phyloP scores from a whole-genome alignment of 495 filamentous ascomycete genomes.

The Penicillium flavigenum region DNA sequence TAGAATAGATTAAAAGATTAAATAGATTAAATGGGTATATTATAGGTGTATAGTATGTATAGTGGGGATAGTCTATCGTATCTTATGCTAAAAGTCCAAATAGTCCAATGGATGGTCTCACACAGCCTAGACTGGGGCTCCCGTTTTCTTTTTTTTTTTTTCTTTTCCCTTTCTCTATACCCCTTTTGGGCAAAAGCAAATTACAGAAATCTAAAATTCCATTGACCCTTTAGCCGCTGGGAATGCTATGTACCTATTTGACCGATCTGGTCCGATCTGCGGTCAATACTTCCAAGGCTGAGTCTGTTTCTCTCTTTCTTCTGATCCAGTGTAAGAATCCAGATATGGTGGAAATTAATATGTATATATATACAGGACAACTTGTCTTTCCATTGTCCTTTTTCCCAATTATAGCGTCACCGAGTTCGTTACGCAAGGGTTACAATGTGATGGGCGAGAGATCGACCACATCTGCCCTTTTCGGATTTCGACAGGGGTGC shows the following conservation, averaged over 20 bases:
- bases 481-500: constrained; percentile 21
- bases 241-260: constrained; percentile 17
- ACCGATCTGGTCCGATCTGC: constrained; percentile 33
- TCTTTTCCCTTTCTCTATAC: constrained; percentile 16
- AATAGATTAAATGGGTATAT: not conserved
- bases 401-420: constrained; percentile 20
- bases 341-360: not conserved
- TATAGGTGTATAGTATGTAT: not conserved
- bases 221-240: constrained; percentile 22
- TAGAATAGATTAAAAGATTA: not conserved
- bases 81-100: not conserved
- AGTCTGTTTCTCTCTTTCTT: constrained; percentile 6
- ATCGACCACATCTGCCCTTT: constrained; percentile 22
- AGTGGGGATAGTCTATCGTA: not conserved
- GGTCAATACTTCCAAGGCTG: constrained; percentile 21
- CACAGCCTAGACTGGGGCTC: not conserved
- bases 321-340: constrained; percentile 19
- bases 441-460: constrained; percentile 32
- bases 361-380: not conserved
- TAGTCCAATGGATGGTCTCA: not conserved
- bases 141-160: not conserved
- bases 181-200: not conserved
- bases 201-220: constrained; percentile 1
- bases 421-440: constrained; percentile 44
- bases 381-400: constrained; percentile 8